Conservation (phyloP, 495 filamentous ascomycete species). For the Daldinia vernicosa region DNA sequence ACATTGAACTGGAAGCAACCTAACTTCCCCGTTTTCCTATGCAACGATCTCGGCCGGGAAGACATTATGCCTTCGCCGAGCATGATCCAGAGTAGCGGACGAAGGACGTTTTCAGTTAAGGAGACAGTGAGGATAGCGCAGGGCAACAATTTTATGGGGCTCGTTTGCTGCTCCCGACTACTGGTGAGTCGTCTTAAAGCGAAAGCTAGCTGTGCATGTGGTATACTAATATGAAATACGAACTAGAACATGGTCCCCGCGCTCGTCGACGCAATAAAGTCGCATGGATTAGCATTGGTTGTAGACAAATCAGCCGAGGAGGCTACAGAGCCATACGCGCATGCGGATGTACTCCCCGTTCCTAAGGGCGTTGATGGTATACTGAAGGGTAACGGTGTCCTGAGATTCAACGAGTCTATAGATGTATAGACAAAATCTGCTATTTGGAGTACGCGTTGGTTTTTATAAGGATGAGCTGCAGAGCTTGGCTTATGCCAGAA, state of each 20-base stretch:
- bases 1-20: slow-evolving; percentile 99
- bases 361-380: slow-evolving; percentile 83
- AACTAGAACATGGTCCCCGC: slow-evolving; percentile 92
- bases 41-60: slow-evolving; percentile 83
- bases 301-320: slow-evolving; percentile 76
- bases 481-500: slow-evolving; percentile 1
- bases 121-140: slow-evolving; percentile 93
- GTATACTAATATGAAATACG: slow-evolving; percentile 19
- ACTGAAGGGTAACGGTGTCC: slow-evolving; percentile 82
- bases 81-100: slow-evolving; percentile 68
- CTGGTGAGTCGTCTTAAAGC: slow-evolving; percentile 67
- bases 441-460: neutral
- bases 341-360: slow-evolving; percentile 56
- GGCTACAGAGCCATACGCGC: slow-evolving; percentile 35
- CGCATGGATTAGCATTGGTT: slow-evolving; percentile 89
- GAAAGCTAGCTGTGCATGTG: neutral
- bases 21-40: slow-evolving; percentile 94
- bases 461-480: slow-evolving; percentile 10
- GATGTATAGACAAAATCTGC: slow-evolving; percentile 71
- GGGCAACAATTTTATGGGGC: slow-evolving; percentile 97
- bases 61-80: slow-evolving; percentile 52
- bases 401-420: slow-evolving; percentile 93
- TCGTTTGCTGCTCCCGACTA: slow-evolving; percentile 86
- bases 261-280: slow-evolving; percentile 91
- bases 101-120: slow-evolving; percentile 83